Evolutionary conservation across 257 asterid species (phyloP).

Genomic region (Leonotis leonurus): DNA sequence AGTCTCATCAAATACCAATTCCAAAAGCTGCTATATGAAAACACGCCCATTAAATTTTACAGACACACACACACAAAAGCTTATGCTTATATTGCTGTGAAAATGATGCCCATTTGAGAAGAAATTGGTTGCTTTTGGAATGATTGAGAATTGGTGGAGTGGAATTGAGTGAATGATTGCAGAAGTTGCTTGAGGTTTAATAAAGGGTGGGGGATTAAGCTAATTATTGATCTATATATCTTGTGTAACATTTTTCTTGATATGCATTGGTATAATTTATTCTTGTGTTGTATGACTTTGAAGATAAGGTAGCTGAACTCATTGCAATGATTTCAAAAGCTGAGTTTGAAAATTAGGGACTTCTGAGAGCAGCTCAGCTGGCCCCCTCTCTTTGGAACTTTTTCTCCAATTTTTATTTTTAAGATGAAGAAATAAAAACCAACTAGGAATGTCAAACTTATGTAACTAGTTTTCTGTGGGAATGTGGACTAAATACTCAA

Average conservation of each 20-base stretch:
- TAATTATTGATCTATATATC: constrained; percentile 2
- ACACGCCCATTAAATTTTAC: constrained; percentile 3
- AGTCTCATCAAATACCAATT: constrained; percentile 30
- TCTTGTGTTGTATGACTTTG: constrained; percentile 10
- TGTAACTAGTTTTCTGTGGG: too few species aligned
- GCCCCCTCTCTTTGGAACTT: too few species aligned
- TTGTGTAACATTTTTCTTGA: neutral
- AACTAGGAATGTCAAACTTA: too few species aligned
- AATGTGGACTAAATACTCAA: too few species aligned
- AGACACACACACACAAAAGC: neutral
- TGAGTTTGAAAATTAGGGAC: neutral
- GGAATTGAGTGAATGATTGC: constrained; percentile 8
- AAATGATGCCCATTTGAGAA: neutral
- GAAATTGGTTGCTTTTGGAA: neutral
- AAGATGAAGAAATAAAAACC: too few species aligned
- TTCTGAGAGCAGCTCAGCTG: neutral
- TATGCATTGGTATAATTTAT: neutral
- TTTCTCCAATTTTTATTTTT: too few species aligned
- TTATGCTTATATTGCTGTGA: neutral
- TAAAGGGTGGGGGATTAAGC: neutral
- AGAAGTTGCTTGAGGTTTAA: constrained; percentile 14
- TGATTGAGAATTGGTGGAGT: neutral
- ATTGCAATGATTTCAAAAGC: neutral
- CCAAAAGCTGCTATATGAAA: constrained; percentile 23
- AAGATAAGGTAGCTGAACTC: constrained; percentile 3